These are phyloP conservation scores for Coniochaeta sp. DNA, from an alignment of 2,329 filamentous ascomycete species.

Conservation along the genomic window DNA sequence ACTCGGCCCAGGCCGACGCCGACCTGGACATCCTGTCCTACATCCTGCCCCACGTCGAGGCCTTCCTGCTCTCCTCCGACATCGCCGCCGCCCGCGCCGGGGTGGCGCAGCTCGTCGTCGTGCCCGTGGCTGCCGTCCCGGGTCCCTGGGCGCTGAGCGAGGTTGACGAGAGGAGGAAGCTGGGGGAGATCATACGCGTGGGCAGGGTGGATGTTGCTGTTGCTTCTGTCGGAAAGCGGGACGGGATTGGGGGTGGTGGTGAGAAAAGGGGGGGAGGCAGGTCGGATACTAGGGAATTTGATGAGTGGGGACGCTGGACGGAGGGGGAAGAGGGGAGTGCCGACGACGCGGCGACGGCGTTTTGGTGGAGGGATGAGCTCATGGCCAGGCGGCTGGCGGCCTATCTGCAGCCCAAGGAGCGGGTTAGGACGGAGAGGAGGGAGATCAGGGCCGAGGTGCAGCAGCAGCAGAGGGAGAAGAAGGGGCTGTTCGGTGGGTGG, in stretches of 20 bases:
- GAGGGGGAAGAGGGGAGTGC: constrained; percentile 14
- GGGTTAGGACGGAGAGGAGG: constrained; percentile 15
- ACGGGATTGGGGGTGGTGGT: background rate
- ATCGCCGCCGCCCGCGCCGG: constrained; percentile 24
- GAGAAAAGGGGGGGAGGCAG: background rate
- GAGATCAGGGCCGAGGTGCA: constrained; percentile 21
- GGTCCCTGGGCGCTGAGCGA: constrained; percentile 27
- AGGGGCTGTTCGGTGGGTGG: constrained; percentile 20
- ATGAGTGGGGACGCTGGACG: constrained; percentile 36
- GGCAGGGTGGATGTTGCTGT: constrained; percentile 19
- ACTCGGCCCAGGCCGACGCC: background rate
- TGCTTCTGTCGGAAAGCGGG: background rate
- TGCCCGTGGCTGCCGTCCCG: constrained; percentile 33
- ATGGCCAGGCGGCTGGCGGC: constrained; percentile 37
- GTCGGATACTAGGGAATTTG: constrained; percentile 21
- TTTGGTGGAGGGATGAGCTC: constrained; percentile 40
- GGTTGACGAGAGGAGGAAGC: constrained; percentile 16
- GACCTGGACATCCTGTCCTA: constrained; percentile 23
- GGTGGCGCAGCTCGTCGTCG: constrained; percentile 34
- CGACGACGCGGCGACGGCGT: constrained; percentile 8
- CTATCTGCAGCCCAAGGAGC: constrained; percentile 30
- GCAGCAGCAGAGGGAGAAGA: constrained; percentile 24
- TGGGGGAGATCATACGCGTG: constrained; percentile 23
- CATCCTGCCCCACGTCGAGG: constrained; percentile 32
- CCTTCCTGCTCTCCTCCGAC: constrained; percentile 25